Base-by-base conservation (phyloP, 345 rosid species). In the Gossypium thurberi region DNA sequence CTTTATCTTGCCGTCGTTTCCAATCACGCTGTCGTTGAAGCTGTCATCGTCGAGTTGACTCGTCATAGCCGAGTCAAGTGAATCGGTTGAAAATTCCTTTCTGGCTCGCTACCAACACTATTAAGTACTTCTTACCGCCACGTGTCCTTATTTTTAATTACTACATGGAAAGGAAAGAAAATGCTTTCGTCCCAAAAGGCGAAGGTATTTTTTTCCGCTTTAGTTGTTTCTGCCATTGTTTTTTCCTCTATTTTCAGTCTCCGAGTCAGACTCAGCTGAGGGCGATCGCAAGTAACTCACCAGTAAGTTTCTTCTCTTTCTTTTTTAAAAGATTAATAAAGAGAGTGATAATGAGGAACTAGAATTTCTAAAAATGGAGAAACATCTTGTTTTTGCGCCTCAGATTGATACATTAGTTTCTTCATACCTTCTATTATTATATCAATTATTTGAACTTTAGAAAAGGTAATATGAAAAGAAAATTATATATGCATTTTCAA, bases 341-440 rank as follows among this genome's bases (percentile, higher is more conserved):
- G 37, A 21, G 70, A 18, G 67, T 42, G 72, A 72, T 40, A 52
- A 74, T 74, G 42, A 23, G 60, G 72, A 64, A 17, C 50, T 26
- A 25, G 4, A 63, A 23, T 63, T 75, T 69, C 85, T 73, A 77
- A 75, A 80, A 63, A 59, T 75, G 78, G 81, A 40, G 79, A 52
- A 75, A 77, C 79, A 72, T 37, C 9, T 71, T 18, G 18, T 59
- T 51, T 76, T 52, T 71, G 78, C 69, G 65, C 77, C 83, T 74
- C 73, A 65, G 83, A 74, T 84, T 70, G 81, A 72, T 73, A 71
- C 65, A 76, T 69, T 75, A 62, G 46, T 82, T 81, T 73, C 80
- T 51, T 52, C 25, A 11, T 71, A 52, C 58, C 75, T 70, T 40
- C 59, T 17, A 51, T 68, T 69, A 51, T 28, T 17, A 64, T 72